These are phyloP conservation scores for Entomortierella parvispora DNA, from an alignment of 192 early-diverging fungal genomes.

Conservation along the genomic window DNA sequence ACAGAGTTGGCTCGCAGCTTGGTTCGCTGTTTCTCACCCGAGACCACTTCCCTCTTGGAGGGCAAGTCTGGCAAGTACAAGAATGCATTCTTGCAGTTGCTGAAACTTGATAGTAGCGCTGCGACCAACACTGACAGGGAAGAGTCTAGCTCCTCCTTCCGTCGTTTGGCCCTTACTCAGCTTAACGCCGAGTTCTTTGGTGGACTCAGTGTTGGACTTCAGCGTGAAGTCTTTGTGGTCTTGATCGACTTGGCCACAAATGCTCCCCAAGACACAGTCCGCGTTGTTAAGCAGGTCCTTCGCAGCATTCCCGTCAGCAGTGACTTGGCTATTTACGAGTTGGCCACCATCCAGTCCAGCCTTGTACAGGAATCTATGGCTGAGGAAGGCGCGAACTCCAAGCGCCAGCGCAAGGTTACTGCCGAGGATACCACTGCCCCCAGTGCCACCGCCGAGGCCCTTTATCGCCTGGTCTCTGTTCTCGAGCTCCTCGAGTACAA, in stretches of 20 bases:
- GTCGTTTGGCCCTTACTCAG: conserved; percentile 57
- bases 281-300: conserved; percentile 59
- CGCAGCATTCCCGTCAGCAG: conserved; percentile 46
- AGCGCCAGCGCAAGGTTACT: conserved; percentile 46
- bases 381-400: conserved; percentile 24
- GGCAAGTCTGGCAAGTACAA: conserved; percentile 59
- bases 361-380: conserved; percentile 29
- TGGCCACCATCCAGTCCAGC: conserved; percentile 35
- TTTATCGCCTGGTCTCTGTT: conserved; percentile 69
- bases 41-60: conserved; percentile 56
- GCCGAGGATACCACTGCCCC: conserved; percentile 15
- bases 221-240: conserved; percentile 59
- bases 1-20: conserved; percentile 55
- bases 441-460: conserved; percentile 44
- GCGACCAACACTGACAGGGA: conserved; percentile 52
- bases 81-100: conserved; percentile 58
- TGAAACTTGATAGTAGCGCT: conserved; percentile 53
- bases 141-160: conserved; percentile 54
- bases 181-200: conserved; percentile 56
- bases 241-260: conserved; percentile 65
- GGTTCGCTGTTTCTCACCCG: conserved; percentile 64
- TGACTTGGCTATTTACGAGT: conserved; percentile 41
- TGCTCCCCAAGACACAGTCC: conserved; percentile 58
- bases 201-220: conserved; percentile 42
- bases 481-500: conserved; percentile 84